Evolutionary conservation across 225 moss, liverwort and hornwort genomes (phyloP).

Genomic region (Sphagnum contortum): DNA sequence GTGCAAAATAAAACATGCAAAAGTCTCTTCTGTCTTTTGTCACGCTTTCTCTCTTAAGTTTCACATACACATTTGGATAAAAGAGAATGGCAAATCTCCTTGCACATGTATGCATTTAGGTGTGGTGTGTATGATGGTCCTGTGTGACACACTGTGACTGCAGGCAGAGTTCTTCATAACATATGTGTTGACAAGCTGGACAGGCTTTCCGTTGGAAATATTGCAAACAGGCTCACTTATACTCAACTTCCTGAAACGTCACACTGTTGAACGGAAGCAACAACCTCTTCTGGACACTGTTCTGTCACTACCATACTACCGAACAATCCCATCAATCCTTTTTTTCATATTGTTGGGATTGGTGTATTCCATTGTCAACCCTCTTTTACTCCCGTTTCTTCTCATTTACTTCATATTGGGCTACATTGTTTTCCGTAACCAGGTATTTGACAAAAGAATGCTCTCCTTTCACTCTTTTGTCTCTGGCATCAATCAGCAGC

Average conservation of each 20-base stretch:
- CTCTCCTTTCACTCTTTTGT: background rate
- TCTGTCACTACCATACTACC: slow-evolving; percentile 53
- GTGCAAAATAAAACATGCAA: no score
- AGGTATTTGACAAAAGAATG: slow-evolving; percentile 23
- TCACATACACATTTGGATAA: no score
- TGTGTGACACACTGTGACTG: background rate
- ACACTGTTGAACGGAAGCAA: slow-evolving; percentile 38
- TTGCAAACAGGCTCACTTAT: slow-evolving; percentile 44
- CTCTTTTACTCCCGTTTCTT: slow-evolving; percentile 73
- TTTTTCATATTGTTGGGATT: slow-evolving; percentile 75
- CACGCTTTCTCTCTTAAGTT: background rate
- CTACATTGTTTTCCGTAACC: slow-evolving; percentile 75
- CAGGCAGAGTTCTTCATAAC: slow-evolving; percentile 94
- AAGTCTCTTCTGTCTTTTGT: no score
- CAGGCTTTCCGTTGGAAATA: slow-evolving; percentile 78
- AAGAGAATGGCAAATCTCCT: no score
- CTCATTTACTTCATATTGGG: slow-evolving; percentile 74
- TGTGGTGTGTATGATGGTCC: no score
- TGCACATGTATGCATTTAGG: no score
- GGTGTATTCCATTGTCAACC: slow-evolving; percentile 65
- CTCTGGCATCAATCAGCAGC: no score
- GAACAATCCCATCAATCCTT: slow-evolving; percentile 58
- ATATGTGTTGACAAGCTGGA: slow-evolving; percentile 89
- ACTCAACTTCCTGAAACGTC: slow-evolving; percentile 61
- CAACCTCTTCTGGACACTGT: slow-evolving; percentile 35